Evolutionary conservation across 2,329 filamentous ascomycete species (phyloP), one percentile per base, ranked within the genome.

Genomic region (Xylaria digitata): DNA sequence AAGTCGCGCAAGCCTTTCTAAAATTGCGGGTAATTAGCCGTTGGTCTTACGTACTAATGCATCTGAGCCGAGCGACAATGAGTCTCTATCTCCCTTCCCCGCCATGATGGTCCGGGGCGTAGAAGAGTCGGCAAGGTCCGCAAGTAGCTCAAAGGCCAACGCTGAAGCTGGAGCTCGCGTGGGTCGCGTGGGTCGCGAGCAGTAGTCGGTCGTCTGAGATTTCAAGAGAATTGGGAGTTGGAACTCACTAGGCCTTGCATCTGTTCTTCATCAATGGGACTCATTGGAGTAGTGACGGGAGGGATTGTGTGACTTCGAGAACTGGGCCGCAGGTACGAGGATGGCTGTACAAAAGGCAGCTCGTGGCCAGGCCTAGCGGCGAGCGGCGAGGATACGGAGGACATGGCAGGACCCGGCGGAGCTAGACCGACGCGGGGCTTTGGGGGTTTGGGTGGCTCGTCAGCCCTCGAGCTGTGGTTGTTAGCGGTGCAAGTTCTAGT

Each of bases 1-100:
- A 99, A 99, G 75, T 97, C 92, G 80, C 96, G 92, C 75, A 98
- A 94, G 70, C 92, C 91, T 84, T 90, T 90, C 94, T 97, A 81
- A 71, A 74, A 74, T 45, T 40, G n/a, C 19, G 54, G 42, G 50
- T 23, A 21, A 57, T 50, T 48, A 49, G 48, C 37, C 58, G 71
- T 75, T 34, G 74, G 71, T 63, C 42, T 46, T 63, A 19, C 15
- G 56, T 50, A 32, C 42, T 23, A 60, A 68, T 26, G 32, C 30
- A 21, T 7, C 50, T 40, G 6, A 49, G n/a, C 40, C n/a, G n/a
- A 19, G 46, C 42, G 26, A 46, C 21, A 15, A 19, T 42, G 15
- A 37, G 11, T 26, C n/a, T 13, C 23, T 42, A 17, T 42, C 63
- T 49, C 68, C 23, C n/a, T 56, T 50, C 26, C 21, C 23, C 48